phyloP scores from a whole-genome alignment of 2,329 filamentous ascomycete species.

The Phialocephala sp. region DNA sequence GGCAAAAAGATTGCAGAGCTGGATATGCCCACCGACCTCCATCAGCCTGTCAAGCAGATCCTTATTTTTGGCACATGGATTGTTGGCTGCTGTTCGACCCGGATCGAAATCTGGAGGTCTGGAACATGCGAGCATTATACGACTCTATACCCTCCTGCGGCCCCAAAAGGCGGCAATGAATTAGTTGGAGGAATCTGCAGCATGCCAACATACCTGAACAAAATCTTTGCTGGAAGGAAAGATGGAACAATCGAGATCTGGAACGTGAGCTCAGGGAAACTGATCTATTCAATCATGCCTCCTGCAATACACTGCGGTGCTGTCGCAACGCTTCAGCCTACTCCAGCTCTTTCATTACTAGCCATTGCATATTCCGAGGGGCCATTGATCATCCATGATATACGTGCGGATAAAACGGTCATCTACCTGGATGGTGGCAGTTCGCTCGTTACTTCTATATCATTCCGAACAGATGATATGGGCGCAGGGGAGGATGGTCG shows the following conservation, averaged over 20 bases:
- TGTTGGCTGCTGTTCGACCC: slow-evolving; percentile 75
- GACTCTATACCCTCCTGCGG: slow-evolving; percentile 67
- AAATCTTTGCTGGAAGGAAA: slow-evolving; percentile 85
- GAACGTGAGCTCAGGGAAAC: slow-evolving; percentile 91
- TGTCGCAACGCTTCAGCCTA: slow-evolving; percentile 86
- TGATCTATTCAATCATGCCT: slow-evolving; percentile 88
- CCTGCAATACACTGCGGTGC: slow-evolving; percentile 73
- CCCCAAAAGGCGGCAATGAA: slow-evolving; percentile 63
- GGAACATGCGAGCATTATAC: slow-evolving; percentile 88
- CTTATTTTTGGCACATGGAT: slow-evolving; percentile 91
- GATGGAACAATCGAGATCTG: slow-evolving; percentile 96
- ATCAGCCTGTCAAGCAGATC: slow-evolving; percentile 77
- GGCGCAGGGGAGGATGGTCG: slow-evolving; percentile 88
- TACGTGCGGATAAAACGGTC: slow-evolving; percentile 76
- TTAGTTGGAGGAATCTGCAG: slow-evolving; percentile 81
- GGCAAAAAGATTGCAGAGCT: slow-evolving; percentile 84
- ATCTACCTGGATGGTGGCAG: slow-evolving; percentile 72
- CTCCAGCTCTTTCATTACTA: slow-evolving; percentile 82
- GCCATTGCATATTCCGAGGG: slow-evolving; percentile 88
- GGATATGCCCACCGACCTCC: slow-evolving; percentile 66
- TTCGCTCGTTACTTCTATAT: slow-evolving; percentile 77
- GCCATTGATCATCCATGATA: slow-evolving; percentile 78
- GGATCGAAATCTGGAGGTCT: slow-evolving; percentile 89
- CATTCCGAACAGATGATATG: slow-evolving; percentile 87
- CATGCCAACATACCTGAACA: slow-evolving; percentile 96